These are phyloP conservation scores for Obba rivulosa DNA, from an alignment of 768 basidiomycete species.

Conservation along the genomic window DNA sequence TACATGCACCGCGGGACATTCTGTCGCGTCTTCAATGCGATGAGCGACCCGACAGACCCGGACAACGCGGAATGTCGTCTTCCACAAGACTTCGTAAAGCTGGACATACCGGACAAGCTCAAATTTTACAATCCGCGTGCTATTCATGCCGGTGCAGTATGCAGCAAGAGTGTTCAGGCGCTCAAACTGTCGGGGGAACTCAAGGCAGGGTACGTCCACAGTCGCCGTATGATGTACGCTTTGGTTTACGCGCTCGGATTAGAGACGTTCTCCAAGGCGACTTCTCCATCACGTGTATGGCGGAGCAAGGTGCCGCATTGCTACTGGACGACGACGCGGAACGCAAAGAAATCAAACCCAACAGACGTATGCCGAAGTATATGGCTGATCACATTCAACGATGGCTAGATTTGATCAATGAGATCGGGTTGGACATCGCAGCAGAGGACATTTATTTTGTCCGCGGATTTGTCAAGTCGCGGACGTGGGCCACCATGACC, in stretches of 20 bases:
- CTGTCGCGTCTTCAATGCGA: conserved; percentile 17
- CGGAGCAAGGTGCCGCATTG: conserved; percentile 11
- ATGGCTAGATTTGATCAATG: conserved; percentile 7
- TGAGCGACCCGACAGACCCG: conserved; percentile 1
- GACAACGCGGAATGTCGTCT: conserved; percentile 1
- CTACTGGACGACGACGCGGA: neutral
- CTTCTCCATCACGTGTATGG: conserved; percentile 5
- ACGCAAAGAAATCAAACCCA: conserved; percentile 3
- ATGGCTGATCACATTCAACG: conserved; percentile 4
- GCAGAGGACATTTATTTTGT: conserved; percentile 6
- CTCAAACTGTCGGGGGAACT: neutral
- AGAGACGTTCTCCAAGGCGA: neutral
- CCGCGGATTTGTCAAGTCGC: conserved; percentile 4
- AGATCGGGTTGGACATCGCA: conserved; percentile 1
- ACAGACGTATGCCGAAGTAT: conserved; percentile 7
- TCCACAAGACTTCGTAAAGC: conserved; percentile 7
- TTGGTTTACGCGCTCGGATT: neutral
- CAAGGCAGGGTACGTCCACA: neutral
- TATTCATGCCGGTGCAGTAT: conserved; percentile 1
- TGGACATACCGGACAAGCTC: neutral
- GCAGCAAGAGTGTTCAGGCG: conserved; percentile 4
- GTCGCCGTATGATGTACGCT: neutral
- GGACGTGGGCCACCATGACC: conserved; percentile 6
- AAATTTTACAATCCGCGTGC: neutral
- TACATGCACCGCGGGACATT: conserved; percentile 11